A percentile compares a stretch with the other conserved stretches of the same genome.
Evolutionary conservation across 176 grass and related monocot species (phyloP).

Genomic region (Oryza coarctata): DNA sequence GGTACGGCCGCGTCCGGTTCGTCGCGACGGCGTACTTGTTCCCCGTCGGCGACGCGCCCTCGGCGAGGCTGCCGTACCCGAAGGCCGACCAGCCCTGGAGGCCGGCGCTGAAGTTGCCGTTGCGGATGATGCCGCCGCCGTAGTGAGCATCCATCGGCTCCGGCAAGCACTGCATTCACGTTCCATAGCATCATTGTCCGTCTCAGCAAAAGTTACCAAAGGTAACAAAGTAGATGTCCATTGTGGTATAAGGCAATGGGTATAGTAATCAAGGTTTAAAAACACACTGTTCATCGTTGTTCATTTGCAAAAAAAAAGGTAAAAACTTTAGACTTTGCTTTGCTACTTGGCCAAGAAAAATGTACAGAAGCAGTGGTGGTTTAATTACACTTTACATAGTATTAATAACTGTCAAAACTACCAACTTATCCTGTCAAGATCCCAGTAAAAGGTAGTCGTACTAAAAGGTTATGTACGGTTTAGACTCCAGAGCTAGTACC

Average conservation of each 20-base stretch:
- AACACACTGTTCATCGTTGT: not conserved
- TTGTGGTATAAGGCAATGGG: not conserved
- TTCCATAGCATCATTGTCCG: not conserved
- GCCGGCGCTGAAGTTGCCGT: constrained; percentile 58
- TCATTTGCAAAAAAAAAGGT: not conserved
- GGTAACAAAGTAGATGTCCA: not conserved
- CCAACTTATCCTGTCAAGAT: constrained; percentile 17
- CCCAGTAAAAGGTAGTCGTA: constrained; percentile 28
- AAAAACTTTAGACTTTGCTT: not conserved
- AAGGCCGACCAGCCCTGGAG: constrained; percentile 62
- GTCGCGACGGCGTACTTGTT: constrained; percentile 52
- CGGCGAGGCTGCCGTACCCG: constrained; percentile 37
- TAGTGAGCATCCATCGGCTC: constrained; percentile 70
- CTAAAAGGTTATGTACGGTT: constrained; percentile 27
- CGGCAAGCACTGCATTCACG: constrained; percentile 63
- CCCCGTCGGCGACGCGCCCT: constrained; percentile 44
- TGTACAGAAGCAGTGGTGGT: not conserved
- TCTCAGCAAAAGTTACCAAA: not conserved
- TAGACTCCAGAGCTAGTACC: constrained; percentile 4
- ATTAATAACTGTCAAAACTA: constrained; percentile 30
- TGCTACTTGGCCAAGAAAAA: not conserved
- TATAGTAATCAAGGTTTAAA: not conserved
- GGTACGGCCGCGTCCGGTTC: constrained; percentile 48
- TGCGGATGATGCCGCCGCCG: constrained; percentile 77
- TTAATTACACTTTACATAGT: not conserved